A percentile compares a stretch with the other conserved stretches of the same genome.
These are phyloP conservation scores for Penstemon eatonii DNA, from an alignment of 257 asterid species.

Conservation along the genomic window DNA sequence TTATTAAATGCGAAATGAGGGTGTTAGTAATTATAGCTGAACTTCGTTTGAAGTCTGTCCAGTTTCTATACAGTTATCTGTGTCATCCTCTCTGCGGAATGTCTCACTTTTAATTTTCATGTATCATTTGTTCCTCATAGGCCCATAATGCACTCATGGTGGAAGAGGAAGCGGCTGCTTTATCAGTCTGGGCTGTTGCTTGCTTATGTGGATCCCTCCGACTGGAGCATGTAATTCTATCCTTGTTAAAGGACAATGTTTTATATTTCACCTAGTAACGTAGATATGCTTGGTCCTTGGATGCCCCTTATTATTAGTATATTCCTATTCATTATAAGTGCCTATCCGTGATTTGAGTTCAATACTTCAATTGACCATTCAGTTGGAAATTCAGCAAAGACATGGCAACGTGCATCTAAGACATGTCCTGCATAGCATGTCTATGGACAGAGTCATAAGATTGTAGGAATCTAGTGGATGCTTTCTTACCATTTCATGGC, in stretches of 20 bases:
- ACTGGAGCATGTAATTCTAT: constrained; percentile 78
- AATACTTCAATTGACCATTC: neutral
- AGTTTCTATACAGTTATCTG: constrained; percentile 3
- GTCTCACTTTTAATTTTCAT: neutral
- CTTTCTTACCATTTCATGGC: constrained; percentile 2
- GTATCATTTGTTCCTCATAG: constrained; percentile 35
- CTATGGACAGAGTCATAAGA: neutral
- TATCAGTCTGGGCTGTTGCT: constrained; percentile 96
- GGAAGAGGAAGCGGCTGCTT: constrained; percentile 96
- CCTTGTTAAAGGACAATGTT: constrained; percentile 17
- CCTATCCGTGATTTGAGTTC: constrained; percentile 5
- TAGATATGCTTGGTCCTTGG: constrained; percentile 12
- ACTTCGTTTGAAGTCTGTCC: neutral
- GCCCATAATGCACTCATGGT: constrained; percentile 82
- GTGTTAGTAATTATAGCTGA: constrained; percentile 3
- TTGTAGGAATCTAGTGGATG: constrained; percentile 8
- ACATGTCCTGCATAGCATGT: constrained; percentile 1
- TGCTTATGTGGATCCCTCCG: constrained; percentile 94
- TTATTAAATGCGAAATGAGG: neutral
- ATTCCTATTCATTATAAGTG: constrained; percentile 5
- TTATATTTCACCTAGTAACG: neutral
- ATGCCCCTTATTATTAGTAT: neutral
- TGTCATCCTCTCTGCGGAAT: neutral
- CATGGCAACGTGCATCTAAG: constrained; percentile 9
- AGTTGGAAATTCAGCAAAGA: constrained; percentile 9